Percentiles rank a stretch among this genome's conserved stretches.
These are phyloP conservation scores for Fusarium veterinarium DNA, from an alignment of 2,329 filamentous ascomycete genomes.

Conservation along the genomic window DNA sequence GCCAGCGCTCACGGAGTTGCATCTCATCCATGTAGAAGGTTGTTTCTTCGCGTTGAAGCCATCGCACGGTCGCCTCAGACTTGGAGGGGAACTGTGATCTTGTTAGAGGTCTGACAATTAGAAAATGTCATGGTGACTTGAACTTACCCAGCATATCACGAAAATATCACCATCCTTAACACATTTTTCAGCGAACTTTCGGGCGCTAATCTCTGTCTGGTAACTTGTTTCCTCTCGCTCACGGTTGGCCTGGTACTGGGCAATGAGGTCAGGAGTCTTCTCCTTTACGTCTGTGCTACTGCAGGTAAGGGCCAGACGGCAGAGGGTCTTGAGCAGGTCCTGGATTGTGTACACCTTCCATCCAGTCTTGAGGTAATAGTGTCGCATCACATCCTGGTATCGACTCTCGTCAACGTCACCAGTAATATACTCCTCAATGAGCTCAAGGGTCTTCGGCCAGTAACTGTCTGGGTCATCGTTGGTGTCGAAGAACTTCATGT, in stretches of 20 bases:
- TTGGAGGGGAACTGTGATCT: slow-evolving; percentile 71
- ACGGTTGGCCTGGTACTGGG: slow-evolving; percentile 85
- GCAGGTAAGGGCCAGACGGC: slow-evolving; percentile 83
- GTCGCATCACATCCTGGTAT: slow-evolving; percentile 90
- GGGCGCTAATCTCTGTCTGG: slow-evolving; percentile 87
- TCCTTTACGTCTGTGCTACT: slow-evolving; percentile 90
- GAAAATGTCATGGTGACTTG: background rate
- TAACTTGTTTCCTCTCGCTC: slow-evolving; percentile 88
- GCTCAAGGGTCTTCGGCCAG: slow-evolving; percentile 85
- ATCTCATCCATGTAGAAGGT: slow-evolving; percentile 92
- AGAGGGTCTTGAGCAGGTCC: slow-evolving; percentile 84
- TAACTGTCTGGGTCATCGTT: slow-evolving; percentile 73
- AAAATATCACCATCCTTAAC: slow-evolving; percentile 95
- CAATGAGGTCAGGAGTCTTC: slow-evolving; percentile 90
- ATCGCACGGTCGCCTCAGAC: slow-evolving; percentile 77
- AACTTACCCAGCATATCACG: slow-evolving; percentile 87
- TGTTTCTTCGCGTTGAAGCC: slow-evolving; percentile 74
- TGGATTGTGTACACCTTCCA: slow-evolving; percentile 96
- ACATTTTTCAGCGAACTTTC: slow-evolving; percentile 92
- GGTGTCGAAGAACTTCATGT: slow-evolving; percentile 79
- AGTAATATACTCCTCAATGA: slow-evolving; percentile 88
- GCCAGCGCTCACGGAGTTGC: slow-evolving; percentile 85
- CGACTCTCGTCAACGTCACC: slow-evolving; percentile 84
- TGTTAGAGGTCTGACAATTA: slow-evolving; percentile 47
- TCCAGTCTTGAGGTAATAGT: slow-evolving; percentile 89